These are phyloP conservation scores for Verticillium nubilum DNA, from an alignment of 2,329 filamentous ascomycete species.

Conservation along the genomic window DNA sequence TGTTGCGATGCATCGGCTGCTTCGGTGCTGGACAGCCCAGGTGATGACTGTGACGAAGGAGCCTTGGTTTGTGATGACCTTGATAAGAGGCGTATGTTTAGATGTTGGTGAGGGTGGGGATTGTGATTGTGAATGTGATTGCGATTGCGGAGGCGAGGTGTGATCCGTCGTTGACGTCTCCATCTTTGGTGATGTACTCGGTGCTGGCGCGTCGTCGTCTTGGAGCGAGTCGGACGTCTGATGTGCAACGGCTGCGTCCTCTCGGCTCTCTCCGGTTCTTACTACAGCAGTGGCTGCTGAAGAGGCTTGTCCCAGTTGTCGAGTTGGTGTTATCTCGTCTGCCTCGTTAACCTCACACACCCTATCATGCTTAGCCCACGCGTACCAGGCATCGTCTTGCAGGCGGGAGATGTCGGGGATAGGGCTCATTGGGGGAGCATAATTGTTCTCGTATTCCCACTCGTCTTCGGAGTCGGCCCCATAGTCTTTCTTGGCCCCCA, in stretches of 20 bases:
- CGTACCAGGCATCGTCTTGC: not conserved
- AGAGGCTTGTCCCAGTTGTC: not conserved
- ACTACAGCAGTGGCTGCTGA: not conserved
- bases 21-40: not conserved
- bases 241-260: not conserved
- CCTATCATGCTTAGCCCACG: not conserved
- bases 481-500: not conserved
- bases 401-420: not conserved
- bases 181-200: not conserved
- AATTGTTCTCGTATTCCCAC: slow-evolving; percentile 1
- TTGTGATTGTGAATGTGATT: not conserved
- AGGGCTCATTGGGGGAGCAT: slow-evolving; percentile 1
- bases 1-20: not conserved
- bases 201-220: not conserved
- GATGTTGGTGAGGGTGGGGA: not conserved
- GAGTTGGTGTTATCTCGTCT: not conserved
- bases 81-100: not conserved
- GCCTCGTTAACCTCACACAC: not conserved
- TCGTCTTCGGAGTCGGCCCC: not conserved
- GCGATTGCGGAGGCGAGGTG: not conserved
- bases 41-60: not conserved
- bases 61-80: not conserved
- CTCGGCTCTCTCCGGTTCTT: not conserved
- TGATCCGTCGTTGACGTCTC: not conserved
- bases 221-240: not conserved